phyloP scores from a whole-genome alignment of 345 rosid species.

The Ceriops tagal region DNA sequence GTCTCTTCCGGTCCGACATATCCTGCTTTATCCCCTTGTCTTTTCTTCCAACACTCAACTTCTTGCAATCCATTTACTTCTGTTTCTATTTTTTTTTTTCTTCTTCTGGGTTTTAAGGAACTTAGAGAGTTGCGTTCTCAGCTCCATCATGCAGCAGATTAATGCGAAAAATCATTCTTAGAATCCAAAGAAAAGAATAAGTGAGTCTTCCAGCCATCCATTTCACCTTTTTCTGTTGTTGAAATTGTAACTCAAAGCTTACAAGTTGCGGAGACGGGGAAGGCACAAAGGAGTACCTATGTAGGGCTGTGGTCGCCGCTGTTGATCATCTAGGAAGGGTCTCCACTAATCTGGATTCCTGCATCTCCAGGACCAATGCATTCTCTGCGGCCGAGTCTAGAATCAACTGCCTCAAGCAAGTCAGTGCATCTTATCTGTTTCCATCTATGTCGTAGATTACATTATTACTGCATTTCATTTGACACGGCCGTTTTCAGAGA shows the following conservation, averaged over 20 bases:
- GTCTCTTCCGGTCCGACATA: conserved; percentile 46
- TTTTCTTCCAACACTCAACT: neutral
- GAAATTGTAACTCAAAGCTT: too few relatives aligned
- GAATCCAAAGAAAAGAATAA: conserved; percentile 39
- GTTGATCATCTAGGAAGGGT: conserved; percentile 71
- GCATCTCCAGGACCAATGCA: conserved; percentile 26
- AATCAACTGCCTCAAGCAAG: conserved; percentile 53
- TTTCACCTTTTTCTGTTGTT: neutral
- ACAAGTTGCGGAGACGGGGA: conserved; percentile 42
- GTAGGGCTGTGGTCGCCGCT: conserved; percentile 54
- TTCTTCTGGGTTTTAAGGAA: conserved; percentile 34
- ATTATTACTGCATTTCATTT: neutral
- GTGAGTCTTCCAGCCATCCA: conserved; percentile 28
- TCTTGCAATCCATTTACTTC: neutral
- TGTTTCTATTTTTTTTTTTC: neutral
- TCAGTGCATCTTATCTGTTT: conserved; percentile 12
- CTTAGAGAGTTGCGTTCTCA: conserved; percentile 61
- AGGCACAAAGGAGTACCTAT: conserved; percentile 60
- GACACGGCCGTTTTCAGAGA: conserved; percentile 31
- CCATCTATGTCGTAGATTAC: neutral
- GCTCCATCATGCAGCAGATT: conserved; percentile 64
- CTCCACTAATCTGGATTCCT: conserved; percentile 44
- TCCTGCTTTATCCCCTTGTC: neutral
- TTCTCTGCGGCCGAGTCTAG: conserved; percentile 51
- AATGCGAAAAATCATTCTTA: conserved; percentile 50